Percentiles rank a stretch among this genome's conserved stretches.
phyloP scores from a whole-genome alignment of 2,329 filamentous ascomycete species.

The Aspergillus sp. region DNA sequence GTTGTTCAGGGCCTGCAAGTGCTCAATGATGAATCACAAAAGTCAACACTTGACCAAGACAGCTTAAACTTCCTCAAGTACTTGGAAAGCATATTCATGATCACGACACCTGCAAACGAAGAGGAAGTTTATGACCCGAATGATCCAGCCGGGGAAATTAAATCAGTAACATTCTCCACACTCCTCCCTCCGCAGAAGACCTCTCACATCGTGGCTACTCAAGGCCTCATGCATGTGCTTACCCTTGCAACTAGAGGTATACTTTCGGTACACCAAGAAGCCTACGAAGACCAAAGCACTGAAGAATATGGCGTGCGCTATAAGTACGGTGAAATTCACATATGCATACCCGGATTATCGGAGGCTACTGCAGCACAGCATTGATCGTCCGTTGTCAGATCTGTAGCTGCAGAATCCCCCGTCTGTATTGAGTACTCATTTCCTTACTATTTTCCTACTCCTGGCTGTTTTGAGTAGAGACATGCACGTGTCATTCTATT shows the following conservation, averaged over 20 bases:
- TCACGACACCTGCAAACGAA: constrained; percentile 15
- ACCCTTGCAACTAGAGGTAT: constrained; percentile 67
- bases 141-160: not conserved
- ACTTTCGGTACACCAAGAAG: constrained; percentile 63
- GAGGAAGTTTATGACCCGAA: constrained; percentile 16
- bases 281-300: constrained; percentile 39
- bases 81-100: constrained; percentile 53
- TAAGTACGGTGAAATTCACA: constrained; percentile 33
- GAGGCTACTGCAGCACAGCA: not conserved
- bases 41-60: constrained; percentile 59
- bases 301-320: constrained; percentile 24
- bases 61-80: constrained; percentile 65
- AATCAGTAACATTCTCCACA: constrained; percentile 64
- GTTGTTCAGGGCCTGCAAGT: constrained; percentile 8
- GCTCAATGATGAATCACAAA: constrained; percentile 47
- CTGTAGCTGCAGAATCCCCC: not conserved
- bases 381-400: not conserved
- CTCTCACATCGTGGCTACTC: constrained; percentile 65
- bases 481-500: not conserved
- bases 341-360: constrained; percentile 24
- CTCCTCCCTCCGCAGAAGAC: constrained; percentile 64
- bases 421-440: not conserved
- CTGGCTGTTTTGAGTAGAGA: not conserved
- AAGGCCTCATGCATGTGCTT: constrained; percentile 75
- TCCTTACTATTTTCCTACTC: not conserved